These are phyloP conservation scores for Fremontodendron californicum DNA, from an alignment of 345 rosid species.

Conservation along the genomic window DNA sequence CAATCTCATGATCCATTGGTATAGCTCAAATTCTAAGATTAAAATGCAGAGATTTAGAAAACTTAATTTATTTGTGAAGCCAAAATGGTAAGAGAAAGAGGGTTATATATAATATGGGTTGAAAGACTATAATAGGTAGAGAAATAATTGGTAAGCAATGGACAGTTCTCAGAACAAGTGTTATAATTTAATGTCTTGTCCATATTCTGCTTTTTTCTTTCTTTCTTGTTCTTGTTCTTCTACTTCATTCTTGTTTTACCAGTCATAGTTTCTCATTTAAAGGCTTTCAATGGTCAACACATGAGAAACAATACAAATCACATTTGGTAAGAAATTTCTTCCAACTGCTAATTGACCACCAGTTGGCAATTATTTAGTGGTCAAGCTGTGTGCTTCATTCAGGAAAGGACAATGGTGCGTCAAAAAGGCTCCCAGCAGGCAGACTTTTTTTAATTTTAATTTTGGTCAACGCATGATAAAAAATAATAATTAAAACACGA, in stretches of 20 bases:
- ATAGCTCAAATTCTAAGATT: background rate
- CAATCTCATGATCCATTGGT: slow-evolving; percentile 34
- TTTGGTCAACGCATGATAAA: no score
- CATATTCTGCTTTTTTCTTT: background rate
- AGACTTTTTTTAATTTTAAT: background rate
- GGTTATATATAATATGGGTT: background rate
- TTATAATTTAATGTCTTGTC: background rate
- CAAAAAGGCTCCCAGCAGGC: background rate
- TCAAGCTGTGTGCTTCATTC: background rate
- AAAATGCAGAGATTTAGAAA: background rate
- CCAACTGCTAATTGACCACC: background rate
- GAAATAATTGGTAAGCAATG: background rate
- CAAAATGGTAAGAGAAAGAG: background rate
- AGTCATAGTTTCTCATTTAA: background rate
- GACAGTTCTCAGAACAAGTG: background rate
- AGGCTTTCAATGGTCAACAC: slow-evolving; percentile 12
- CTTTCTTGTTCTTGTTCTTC: no score
- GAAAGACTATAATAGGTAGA: background rate
- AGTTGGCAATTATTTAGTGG: background rate
- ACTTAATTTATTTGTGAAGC: background rate
- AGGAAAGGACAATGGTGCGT: background rate
- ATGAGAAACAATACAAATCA: slow-evolving; percentile 12
- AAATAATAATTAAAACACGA: no score
- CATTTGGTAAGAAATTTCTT: background rate
- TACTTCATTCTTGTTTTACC: background rate